Evolutionary conservation across 805 yeast genomes (phyloP), one percentile per base, ranked within the genome.

Genomic region (Lachancea lanzarotensis): DNA sequence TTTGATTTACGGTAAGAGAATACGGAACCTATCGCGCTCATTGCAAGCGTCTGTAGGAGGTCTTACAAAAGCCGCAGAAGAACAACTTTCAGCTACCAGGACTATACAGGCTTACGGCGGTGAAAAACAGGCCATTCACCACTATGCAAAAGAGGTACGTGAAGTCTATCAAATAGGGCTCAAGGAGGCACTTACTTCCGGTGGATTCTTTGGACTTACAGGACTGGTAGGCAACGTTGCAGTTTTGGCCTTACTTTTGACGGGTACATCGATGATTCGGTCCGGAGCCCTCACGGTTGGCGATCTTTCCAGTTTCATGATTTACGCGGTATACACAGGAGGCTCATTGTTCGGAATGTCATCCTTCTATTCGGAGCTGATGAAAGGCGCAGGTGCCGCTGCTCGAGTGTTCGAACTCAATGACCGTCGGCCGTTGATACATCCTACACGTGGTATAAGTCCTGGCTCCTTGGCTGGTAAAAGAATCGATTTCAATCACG

Each of bases 361-460:
- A 0, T 85, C 84, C 56, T 91, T 91, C 61, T 91, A 90, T 60
- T 81, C 95, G 2, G 98, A 91, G 63, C 69, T 91, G 47, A 91
- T 91, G 97, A 91, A 91, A 68, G 98, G 97, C 45, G 85, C 90
- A 7, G 98, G 98, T 41, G 97, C 98, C 0, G 93, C 96, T 0
- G 82, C 89, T 41, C 72, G 98, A 48, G 77, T 91, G 20, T 90
- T 91, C 69, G 98, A 91, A 61, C 70, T 91, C 40, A 79, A 83
- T 48, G 93, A 85, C 49, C 73, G 88, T 63, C 72, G 79, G 51
- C 95, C 97, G 0, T 63, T 71, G 10, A 87, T 90, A 39, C 72
- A 76, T 13, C 78, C 90, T 2, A 75, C 83, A 1, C 59, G 70
- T 18, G 98, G 98, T 20, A 55, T 55, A 30, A 58, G 61, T 35